Evolutionary conservation across 164 flowering plant species (phyloP), one percentile per base, ranked within the genome.

Genomic region (Buxus sempervirens): DNA sequence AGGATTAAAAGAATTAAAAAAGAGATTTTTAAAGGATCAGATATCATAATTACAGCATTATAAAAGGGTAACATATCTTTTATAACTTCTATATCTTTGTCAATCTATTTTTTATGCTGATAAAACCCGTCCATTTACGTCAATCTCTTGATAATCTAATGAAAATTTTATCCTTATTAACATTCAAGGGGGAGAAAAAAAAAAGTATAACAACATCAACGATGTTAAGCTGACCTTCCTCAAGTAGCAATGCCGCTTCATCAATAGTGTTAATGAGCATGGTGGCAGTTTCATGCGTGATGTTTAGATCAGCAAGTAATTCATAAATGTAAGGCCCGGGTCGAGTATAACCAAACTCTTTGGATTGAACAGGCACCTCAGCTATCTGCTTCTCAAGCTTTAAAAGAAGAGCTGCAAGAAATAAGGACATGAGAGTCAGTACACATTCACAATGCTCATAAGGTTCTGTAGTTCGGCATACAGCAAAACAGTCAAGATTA

Each of bases 301-400:
- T 85, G 75, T 90, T 89, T n/a, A 95, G 83, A 60, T 89, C 96
- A 77, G 80, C 84, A 70, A 95, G 83, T 36, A 95, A 66, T 73
- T 92, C 91, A 77, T 89, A 92, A 67, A 95, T 89, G 79, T 92
- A 90, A 64, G 90, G 88, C 59, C 99, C 99, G 67, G 97, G 97
- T 79, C 79, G 86, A 54, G 98, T 90, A 77, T 88, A 95, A 64
- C 99, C 99, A 62, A 84, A 69, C 69, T 92, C 99, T 75, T 82
- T 92, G 64, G 96, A 86, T 24, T 83, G 80, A 65, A 92, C 85
- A 54, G 89, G 88, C 65, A 92, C 80, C 73, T 90, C 91, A 69
- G 88, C 78, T 73, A 95, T 88, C 64, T 82, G 82, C 79, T 88
- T 88, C 82, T 95, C 93, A 72, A 95, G 91, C 82, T 92, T 92